Conservation (phyloP, 176 grass and related monocot genomes). For the Typha latifolia region DNA sequence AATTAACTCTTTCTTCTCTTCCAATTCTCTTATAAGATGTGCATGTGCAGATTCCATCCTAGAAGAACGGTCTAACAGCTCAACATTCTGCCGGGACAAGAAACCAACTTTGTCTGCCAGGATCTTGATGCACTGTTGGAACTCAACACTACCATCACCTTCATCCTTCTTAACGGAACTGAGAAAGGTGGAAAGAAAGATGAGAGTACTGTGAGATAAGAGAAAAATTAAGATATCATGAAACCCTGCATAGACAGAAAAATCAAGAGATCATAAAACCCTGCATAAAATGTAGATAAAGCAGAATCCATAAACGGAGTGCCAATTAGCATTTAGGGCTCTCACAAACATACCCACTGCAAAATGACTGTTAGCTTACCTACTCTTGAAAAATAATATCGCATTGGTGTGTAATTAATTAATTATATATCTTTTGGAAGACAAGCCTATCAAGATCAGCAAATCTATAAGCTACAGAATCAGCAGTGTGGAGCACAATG, state of each 20-base stretch:
- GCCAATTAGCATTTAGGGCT: not conserved
- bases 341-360: not conserved
- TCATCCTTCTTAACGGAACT: conserved; percentile 86
- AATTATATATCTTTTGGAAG: not conserved
- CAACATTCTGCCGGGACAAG: conserved; percentile 42
- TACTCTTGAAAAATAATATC: not conserved
- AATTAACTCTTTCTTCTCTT: conserved; percentile 63
- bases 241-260: not conserved
- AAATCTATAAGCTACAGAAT: no score
- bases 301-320: not conserved
- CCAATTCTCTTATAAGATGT: conserved; percentile 54
- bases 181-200: conserved; percentile 11
- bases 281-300: not conserved
- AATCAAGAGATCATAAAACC: not conserved
- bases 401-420: not conserved
- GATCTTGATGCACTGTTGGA: conserved; percentile 81
- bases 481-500: no score
- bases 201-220: not conserved
- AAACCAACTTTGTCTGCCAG: conserved; percentile 70
- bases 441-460: not conserved
- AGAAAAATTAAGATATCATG: not conserved
- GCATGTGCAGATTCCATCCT: conserved; percentile 40
- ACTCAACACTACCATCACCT: conserved; percentile 56
- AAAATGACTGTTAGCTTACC: not conserved
- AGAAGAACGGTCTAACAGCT: conserved; percentile 44